A percentile compares a stretch with the other conserved stretches of the same genome.
Evolutionary conservation across 495 filamentous ascomycete species (phyloP).

Genomic region (Xylaria longipes): DNA sequence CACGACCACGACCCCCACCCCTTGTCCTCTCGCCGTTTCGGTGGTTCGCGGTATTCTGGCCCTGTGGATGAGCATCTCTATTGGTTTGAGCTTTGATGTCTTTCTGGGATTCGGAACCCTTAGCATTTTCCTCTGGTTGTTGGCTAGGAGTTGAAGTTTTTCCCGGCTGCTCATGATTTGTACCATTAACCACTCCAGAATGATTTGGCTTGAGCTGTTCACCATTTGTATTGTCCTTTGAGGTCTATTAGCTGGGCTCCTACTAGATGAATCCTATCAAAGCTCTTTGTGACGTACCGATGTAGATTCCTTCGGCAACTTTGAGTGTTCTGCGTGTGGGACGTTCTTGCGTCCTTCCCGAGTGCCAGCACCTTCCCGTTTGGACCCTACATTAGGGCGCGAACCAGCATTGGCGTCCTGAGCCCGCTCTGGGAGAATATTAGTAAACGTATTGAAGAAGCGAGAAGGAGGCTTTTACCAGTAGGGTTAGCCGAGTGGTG

Average conservation of each 20-base stretch:
- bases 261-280: neutral
- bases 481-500: slow-evolving; percentile 32
- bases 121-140: slow-evolving; percentile 31
- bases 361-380: slow-evolving; percentile 52
- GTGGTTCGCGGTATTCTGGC: slow-evolving; percentile 29
- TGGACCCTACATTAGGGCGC: slow-evolving; percentile 38
- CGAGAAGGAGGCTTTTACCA: slow-evolving; percentile 23
- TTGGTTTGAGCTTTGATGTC: slow-evolving; percentile 28
- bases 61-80: slow-evolving; percentile 32
- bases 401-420: slow-evolving; percentile 29
- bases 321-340: slow-evolving; percentile 28
- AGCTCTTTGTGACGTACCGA: slow-evolving; percentile 31
- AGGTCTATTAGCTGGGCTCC: slow-evolving; percentile 3
- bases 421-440: slow-evolving; percentile 32
- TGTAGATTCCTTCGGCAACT: slow-evolving; percentile 25
- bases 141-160: slow-evolving; percentile 21
- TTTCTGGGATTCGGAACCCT: slow-evolving; percentile 29
- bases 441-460: slow-evolving; percentile 17
- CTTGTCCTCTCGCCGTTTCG: slow-evolving; percentile 31
- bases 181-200: slow-evolving; percentile 30
- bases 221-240: slow-evolving; percentile 29
- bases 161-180: slow-evolving; percentile 20
- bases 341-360: slow-evolving; percentile 44
- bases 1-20: slow-evolving; percentile 35
- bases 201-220: slow-evolving; percentile 32